These are phyloP conservation scores for Oleoguttula mirabilis DNA, from an alignment of 495 filamentous ascomycete species.

Conservation along the genomic window DNA sequence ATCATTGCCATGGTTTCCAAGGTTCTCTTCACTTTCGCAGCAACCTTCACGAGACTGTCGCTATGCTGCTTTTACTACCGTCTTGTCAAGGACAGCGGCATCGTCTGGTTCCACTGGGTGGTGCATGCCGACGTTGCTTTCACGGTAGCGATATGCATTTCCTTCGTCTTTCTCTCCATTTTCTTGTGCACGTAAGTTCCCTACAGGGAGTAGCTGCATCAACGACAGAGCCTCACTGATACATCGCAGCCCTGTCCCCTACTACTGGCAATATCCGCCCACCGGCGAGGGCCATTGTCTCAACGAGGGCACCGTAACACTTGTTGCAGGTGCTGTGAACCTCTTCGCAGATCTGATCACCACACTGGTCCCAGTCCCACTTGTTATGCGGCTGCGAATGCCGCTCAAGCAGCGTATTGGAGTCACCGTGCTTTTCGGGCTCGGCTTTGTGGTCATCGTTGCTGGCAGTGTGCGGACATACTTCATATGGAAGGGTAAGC, in stretches of 20 bases:
- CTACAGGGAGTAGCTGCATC: too few species aligned
- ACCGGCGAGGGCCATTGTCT: conserved; percentile 36
- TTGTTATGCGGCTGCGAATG: conserved; percentile 44
- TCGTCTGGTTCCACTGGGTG: conserved; percentile 29
- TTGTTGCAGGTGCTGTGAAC: conserved; percentile 46
- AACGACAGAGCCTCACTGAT: conserved; percentile 4
- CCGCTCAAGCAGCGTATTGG: conserved; percentile 41
- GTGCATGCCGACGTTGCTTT: conserved; percentile 37
- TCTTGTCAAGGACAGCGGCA: conserved; percentile 32
- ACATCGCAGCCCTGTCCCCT: conserved; percentile 37
- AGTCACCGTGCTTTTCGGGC: conserved; percentile 44
- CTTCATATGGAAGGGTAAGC: conserved; percentile 33
- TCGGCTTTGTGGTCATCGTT: conserved; percentile 48
- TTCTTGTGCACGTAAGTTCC: conserved; percentile 45
- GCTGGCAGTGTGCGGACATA: conserved; percentile 45
- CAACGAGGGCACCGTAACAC: conserved; percentile 36
- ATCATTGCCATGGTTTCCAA: conserved; percentile 41
- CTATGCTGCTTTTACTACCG: conserved; percentile 46
- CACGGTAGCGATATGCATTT: conserved; percentile 32
- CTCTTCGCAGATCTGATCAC: conserved; percentile 45
- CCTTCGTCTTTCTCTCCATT: conserved; percentile 40
- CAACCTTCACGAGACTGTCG: conserved; percentile 45
- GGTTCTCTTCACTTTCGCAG: conserved; percentile 41
- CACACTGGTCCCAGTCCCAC: conserved; percentile 46
- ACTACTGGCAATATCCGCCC: conserved; percentile 39